Conservation (phyloP, 345 rosid genomes). For the Boechera retrofracta region DNA sequence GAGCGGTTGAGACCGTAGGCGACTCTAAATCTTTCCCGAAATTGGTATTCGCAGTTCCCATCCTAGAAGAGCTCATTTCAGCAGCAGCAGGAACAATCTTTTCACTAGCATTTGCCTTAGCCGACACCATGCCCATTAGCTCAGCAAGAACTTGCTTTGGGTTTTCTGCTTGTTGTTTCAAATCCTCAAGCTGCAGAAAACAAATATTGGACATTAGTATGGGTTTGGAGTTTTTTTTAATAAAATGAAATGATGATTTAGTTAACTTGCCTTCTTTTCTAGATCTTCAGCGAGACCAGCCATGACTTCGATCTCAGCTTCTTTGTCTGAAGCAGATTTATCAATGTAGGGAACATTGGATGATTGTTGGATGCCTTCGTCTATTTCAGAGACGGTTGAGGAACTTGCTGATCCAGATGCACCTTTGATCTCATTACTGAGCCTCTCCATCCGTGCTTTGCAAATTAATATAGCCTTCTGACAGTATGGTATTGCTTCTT, state of each 20-base stretch:
- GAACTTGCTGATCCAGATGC: slow-evolving; percentile 56
- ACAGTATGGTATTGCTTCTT: slow-evolving; percentile 84
- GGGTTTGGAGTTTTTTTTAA: background rate
- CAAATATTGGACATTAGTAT: slow-evolving; percentile 14
- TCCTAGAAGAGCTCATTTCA: slow-evolving; percentile 61
- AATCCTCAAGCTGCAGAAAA: slow-evolving; percentile 86
- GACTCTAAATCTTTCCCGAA: slow-evolving; percentile 57
- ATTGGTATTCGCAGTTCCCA: slow-evolving; percentile 51
- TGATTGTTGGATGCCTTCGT: slow-evolving; percentile 61
- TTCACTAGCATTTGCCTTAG: slow-evolving; percentile 52
- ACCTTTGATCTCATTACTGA: slow-evolving; percentile 59
- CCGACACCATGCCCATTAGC: slow-evolving; percentile 68
- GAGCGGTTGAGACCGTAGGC: slow-evolving; percentile 74
- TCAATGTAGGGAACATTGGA: slow-evolving; percentile 57
- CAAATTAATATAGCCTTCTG: slow-evolving; percentile 80
- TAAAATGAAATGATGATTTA: background rate
- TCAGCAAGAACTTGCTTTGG: slow-evolving; percentile 77
- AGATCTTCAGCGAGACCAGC: slow-evolving; percentile 74
- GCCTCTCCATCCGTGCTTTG: slow-evolving; percentile 67
- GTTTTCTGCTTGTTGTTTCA: slow-evolving; percentile 67
- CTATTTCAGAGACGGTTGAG: slow-evolving; percentile 58
- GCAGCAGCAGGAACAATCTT: slow-evolving; percentile 51
- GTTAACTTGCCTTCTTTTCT: slow-evolving; percentile 76
- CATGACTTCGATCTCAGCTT: slow-evolving; percentile 74
- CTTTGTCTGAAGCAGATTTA: slow-evolving; percentile 59